Base-by-base conservation (phyloP, 208 protist species). In the Giardia muris region DNA sequence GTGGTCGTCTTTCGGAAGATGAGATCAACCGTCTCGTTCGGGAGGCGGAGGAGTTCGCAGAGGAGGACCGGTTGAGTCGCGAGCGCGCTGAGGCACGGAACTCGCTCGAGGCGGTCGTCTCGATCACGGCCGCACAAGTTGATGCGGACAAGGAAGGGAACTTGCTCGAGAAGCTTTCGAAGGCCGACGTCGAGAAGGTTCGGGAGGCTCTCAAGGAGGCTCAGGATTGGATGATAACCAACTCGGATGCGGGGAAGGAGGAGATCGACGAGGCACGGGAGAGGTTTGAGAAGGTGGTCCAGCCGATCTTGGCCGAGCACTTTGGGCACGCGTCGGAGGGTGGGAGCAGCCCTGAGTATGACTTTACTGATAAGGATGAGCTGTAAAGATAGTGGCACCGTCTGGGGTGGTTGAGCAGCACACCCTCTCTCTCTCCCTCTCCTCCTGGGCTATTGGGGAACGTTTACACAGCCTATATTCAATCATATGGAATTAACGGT, bases 21-120 rank as follows among this genome's bases (percentile, higher is more conserved):
- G 93, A 94, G 87, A 92, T 94, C 46, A 46, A 94, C 0, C 46
- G 90, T 44, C 92, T 94, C 46, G 46, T 93, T 46, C 46, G 45
- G 10, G 93, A 94, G 43, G 93, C 92, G 2, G 46, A 93, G 46
- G 43, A 45, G 0, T 67, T 46, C 44, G 67, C 46, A 19, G 94
- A 87, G 30, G 86, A 93, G 45, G 94, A 95, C 42, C 86, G 87
- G 0, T 46, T 47, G 22, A 47, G 92, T 10, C 67, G 43, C 22
- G 67, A 92, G 45, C n/a, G 0, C 30, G 87, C 94, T 46, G 92
- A 94, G 44, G n/a, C 67, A 2, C n/a, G 89, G 19, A 94, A 95
- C 39, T 0, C 46, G 19, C 76, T 95, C 0, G 92, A 94, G 39
- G 57, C 10, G 0, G 47, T 86, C 43, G 86, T 89, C 48, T 94